Conservation (phyloP, 73 alveolate species). For the Diophrys sp. region DNA sequence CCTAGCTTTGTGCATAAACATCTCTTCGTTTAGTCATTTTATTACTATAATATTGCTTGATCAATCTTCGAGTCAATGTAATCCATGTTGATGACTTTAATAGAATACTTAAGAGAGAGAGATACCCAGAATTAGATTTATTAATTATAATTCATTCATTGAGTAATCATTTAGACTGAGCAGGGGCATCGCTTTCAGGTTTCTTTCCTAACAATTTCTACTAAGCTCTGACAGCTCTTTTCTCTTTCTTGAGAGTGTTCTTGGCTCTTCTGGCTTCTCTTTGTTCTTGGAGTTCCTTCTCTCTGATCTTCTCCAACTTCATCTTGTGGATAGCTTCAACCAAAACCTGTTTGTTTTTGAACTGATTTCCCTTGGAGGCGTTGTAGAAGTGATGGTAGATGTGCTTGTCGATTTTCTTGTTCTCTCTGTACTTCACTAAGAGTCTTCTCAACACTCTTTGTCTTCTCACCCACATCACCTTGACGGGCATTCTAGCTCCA, state of each 20-base stretch:
- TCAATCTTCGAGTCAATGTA: no score
- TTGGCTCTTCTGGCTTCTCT: slow-evolving; percentile 65
- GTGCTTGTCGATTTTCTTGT: slow-evolving; percentile 94
- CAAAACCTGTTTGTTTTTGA: slow-evolving; percentile 94
- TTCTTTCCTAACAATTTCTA: background rate
- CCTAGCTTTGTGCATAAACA: no score
- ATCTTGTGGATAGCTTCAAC: slow-evolving; percentile 95
- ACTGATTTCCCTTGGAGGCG: slow-evolving; percentile 96
- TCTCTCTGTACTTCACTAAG: slow-evolving; percentile 94
- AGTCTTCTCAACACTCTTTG: slow-evolving; percentile 98
- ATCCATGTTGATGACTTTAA: no score
- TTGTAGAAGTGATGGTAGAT: slow-evolving; percentile 94
- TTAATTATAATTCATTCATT: no score
- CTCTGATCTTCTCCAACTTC: slow-evolving; percentile 68
- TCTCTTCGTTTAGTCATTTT: no score
- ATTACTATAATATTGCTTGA: no score
- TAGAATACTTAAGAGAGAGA: no score
- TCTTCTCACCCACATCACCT: slow-evolving; percentile 97
- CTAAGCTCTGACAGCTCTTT: slow-evolving; percentile 13
- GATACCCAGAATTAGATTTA: no score
- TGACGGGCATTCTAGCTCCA: slow-evolving; percentile 98
- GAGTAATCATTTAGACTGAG: no score
- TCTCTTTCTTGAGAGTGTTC: slow-evolving; percentile 54
- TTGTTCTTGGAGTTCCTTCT: slow-evolving; percentile 68
- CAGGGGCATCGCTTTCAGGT: slow-evolving; percentile 8